Conservation (phyloP, 2,329 filamentous ascomycete genomes). For the Camillea tinctor region DNA sequence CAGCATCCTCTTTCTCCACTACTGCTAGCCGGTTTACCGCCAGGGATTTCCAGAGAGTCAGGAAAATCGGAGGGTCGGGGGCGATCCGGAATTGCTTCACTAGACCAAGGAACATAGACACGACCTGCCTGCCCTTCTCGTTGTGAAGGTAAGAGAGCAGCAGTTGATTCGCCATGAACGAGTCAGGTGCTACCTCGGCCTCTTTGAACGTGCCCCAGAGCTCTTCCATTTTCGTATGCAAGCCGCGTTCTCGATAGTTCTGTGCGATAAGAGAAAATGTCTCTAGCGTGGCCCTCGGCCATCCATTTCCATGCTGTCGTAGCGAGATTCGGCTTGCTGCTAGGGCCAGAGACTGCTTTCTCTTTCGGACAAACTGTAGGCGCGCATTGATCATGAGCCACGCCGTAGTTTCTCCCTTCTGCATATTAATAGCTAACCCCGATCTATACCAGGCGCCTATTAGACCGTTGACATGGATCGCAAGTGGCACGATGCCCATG, state of each 20-base stretch:
- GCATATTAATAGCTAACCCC: conserved; percentile 50
- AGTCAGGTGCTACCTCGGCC: conserved; percentile 65
- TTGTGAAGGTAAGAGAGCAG: conserved; percentile 65
- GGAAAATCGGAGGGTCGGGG: conserved; percentile 68
- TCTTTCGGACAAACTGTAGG: conserved; percentile 58
- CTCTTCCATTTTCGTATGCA: conserved; percentile 55
- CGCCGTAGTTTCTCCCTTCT: conserved; percentile 65
- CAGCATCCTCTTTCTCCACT: conserved; percentile 30
- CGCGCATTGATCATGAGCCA: conserved; percentile 76
- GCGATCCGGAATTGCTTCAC: conserved; percentile 47
- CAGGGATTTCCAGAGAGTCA: conserved; percentile 63
- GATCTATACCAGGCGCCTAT: conserved; percentile 75
- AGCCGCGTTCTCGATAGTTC: conserved; percentile 64
- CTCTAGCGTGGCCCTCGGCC: conserved; percentile 66
- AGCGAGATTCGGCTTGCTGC: conserved; percentile 30
- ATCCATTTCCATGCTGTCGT: conserved; percentile 34
- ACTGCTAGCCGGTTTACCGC: conserved; percentile 47
- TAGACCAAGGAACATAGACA: conserved; percentile 55
- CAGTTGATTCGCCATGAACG: conserved; percentile 77
- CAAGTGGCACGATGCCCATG: conserved; percentile 64
- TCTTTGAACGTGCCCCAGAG: conserved; percentile 62
- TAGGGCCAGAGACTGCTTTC: conserved; percentile 34
- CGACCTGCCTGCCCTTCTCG: conserved; percentile 53
- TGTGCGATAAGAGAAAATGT: conserved; percentile 75
- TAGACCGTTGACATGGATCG: conserved; percentile 78